Conservation (phyloP, 176 grass and related monocot genomes). For the Juncus effusus region DNA sequence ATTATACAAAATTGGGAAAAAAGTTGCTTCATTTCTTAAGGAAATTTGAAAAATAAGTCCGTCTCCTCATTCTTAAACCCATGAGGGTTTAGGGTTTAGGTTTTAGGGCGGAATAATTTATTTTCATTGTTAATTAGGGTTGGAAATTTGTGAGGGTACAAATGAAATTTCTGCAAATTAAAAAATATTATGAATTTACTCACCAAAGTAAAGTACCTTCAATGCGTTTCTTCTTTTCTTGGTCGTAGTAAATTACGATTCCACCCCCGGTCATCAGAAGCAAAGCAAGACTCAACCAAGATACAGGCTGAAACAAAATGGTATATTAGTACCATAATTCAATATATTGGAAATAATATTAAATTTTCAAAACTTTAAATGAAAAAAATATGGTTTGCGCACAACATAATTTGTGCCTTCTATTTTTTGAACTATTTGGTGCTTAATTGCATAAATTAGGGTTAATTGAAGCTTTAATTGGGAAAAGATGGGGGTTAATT, state of each 20-base stretch:
- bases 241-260: conserved; percentile 62
- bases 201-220: conserved; percentile 90
- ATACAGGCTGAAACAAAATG: conserved; percentile 52
- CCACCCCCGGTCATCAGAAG: conserved; percentile 76
- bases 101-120: too few relatives aligned
- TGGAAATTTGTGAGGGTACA: not conserved
- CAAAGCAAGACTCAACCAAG: conserved; percentile 79
- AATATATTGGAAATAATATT: too few relatives aligned
- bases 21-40: too few relatives aligned
- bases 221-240: conserved; percentile 75
- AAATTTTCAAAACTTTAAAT: not conserved
- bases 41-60: too few relatives aligned
- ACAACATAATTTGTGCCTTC: too few relatives aligned
- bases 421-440: not conserved
- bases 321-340: too few relatives aligned
- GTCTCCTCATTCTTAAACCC: not conserved
- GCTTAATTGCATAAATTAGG: not conserved
- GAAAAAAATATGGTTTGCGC: not conserved
- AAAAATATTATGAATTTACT: conserved; percentile 33
- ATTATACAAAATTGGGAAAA: too few relatives aligned
- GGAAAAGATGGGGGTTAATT: conserved; percentile 7
- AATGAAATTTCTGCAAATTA: not conserved
- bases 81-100: not conserved
- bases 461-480: not conserved
- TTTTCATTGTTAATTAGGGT: too few relatives aligned